Base-by-base conservation (phyloP, 1,284 basidiomycete genomes). In the Farysia itapuensis region DNA sequence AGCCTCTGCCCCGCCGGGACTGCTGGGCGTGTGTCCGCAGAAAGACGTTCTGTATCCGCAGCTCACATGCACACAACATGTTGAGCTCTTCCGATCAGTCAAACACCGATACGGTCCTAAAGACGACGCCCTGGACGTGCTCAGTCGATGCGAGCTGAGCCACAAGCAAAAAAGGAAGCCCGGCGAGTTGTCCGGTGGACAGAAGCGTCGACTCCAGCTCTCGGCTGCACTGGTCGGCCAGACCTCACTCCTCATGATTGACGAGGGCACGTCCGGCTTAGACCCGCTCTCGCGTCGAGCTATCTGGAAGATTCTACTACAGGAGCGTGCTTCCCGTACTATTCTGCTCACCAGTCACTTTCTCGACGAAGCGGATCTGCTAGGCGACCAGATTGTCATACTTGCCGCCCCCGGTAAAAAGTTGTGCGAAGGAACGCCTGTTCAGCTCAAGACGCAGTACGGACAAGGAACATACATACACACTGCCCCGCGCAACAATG, bases 381-480 rank as follows among this genome's bases (percentile, higher is more conserved):
- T 90, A 8, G 88, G 84, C 0, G 87, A 89, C 61, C 80, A 83
- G 11, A 86, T 90, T 36, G 85, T 85, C 0, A 85, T 89, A 37
- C 79, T 90, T 4, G 84, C 85, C 18, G 83, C 86, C 0, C 88
- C 87, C 3, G 88, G 87, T 8, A 85, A 84, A 58, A 78, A 88
- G 2, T 81, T 89, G 3, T 87, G 86, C 0, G 79, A 84, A 33
- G 87, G 86, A 6, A 81, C 85, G 1, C 88, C 88, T 3, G 86
- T 89, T 1, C 72, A 82, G 16, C 79, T 90, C 28, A 90, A 90
- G 74, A 83, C 82, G 9, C 79, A 78, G n/a, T 80, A 86, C 6
- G 88, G 87, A 3, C 81, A 84, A 72, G 88, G 88, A 1, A 88
- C 87, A n/a, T n/a, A n/a, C n/a, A n/a, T n/a, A n/a, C n/a, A n/a